phyloP scores from a whole-genome alignment of 1,284 basidiomycete species.

The Cutaneotrichosporon sp. region DNA sequence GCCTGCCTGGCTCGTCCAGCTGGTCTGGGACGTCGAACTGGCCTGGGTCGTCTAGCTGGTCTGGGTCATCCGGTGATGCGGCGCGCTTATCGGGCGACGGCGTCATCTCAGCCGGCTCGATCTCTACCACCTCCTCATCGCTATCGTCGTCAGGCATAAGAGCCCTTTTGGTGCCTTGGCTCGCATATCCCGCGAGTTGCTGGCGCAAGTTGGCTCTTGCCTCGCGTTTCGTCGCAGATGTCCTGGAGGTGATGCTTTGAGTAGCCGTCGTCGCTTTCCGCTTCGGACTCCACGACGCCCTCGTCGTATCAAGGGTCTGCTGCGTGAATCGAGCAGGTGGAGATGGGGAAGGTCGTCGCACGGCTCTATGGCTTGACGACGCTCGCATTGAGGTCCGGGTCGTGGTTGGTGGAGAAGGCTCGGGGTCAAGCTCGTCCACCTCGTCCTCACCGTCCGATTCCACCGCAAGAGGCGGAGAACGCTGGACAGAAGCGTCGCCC shows the following conservation, averaged over 20 bases:
- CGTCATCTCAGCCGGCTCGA: not conserved
- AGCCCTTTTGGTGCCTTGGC: conserved; percentile 22
- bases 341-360: not conserved
- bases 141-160: not conserved
- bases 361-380: not conserved
- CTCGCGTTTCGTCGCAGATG: conserved; percentile 16
- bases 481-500: too few relatives aligned
- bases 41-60: not conserved
- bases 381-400: not conserved
- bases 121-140: conserved; percentile 31
- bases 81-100: not conserved
- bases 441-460: conserved; percentile 13
- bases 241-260: too few relatives aligned
- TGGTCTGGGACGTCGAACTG: not conserved
- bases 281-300: conserved; percentile 26
- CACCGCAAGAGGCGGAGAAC: too few relatives aligned
- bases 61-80: not conserved
- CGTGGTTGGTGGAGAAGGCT: not conserved
- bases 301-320: conserved; percentile 24
- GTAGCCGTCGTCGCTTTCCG: too few relatives aligned
- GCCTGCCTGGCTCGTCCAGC: not conserved
- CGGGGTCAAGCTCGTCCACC: not conserved
- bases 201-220: conserved; percentile 50
- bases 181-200: conserved; percentile 56
- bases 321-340: conserved; percentile 1